Evolutionary conservation across 2,329 filamentous ascomycete genomes (phyloP).

Genomic region (Diplodia corticola): DNA sequence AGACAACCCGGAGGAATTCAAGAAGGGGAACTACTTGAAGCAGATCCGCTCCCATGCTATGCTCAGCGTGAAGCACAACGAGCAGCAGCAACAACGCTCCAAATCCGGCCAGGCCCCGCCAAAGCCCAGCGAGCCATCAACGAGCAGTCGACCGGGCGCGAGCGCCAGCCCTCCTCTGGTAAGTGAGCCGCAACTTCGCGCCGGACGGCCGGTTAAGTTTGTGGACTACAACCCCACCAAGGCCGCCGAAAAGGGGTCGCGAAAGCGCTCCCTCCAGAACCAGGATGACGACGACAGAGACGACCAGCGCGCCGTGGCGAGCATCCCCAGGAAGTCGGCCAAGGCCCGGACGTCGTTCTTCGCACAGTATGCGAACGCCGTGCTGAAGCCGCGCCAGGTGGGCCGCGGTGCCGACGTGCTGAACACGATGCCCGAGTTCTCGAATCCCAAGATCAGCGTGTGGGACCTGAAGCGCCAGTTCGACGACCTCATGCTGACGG

Average conservation of each 20-base stretch:
- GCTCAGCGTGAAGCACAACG: conserved; percentile 20
- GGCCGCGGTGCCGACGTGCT: conserved; percentile 15
- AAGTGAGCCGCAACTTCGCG: neutral
- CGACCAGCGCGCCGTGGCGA: neutral
- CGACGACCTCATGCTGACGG: conserved; percentile 10
- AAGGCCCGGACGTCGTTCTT: conserved; percentile 11
- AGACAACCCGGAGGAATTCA: conserved; percentile 22
- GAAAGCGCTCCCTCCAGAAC: conserved; percentile 5
- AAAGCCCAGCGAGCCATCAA: neutral
- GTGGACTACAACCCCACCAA: conserved; percentile 19
- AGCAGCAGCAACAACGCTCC: conserved; percentile 16
- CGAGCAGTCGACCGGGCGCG: neutral
- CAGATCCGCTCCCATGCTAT: conserved; percentile 23
- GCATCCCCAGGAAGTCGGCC: neutral
- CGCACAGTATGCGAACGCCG: conserved; percentile 14
- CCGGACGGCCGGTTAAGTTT: conserved; percentile 8
- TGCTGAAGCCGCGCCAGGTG: conserved; percentile 4
- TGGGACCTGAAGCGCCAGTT: conserved; percentile 23
- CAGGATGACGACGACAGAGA: conserved; percentile 1
- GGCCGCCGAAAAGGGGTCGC: conserved; percentile 1
- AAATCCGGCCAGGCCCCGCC: neutral
- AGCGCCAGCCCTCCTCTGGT: neutral
- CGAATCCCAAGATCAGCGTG: conserved; percentile 21
- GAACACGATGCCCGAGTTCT: conserved; percentile 17
- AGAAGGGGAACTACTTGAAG: conserved; percentile 22